A percentile compares a stretch with the other conserved stretches of the same genome.
These are phyloP conservation scores for Aspergillus brunneoviolaceus DNA, from an alignment of 2,329 filamentous ascomycete species.

Conservation along the genomic window DNA sequence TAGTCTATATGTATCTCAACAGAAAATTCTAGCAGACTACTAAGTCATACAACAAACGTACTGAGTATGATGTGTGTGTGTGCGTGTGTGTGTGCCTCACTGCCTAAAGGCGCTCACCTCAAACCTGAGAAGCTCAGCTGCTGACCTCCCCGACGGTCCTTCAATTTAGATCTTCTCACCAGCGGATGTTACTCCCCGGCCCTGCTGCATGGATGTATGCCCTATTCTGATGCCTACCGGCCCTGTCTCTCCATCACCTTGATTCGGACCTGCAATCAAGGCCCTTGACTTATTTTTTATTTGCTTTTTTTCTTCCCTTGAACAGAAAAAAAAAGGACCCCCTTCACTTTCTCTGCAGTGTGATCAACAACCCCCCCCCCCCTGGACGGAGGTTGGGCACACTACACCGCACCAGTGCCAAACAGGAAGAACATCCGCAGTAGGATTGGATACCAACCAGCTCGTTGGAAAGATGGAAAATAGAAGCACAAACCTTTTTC, in stretches of 20 bases:
- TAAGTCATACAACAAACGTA: too few relatives aligned
- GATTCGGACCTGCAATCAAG: background rate
- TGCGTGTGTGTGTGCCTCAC: background rate
- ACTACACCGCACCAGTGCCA: background rate
- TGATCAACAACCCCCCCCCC: background rate
- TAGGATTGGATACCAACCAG: background rate
- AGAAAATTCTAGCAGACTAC: background rate
- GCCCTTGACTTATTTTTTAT: too few relatives aligned
- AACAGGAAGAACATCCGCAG: background rate
- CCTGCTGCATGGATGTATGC: background rate
- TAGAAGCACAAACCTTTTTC: background rate
- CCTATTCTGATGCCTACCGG: background rate
- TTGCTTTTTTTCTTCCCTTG: too few relatives aligned
- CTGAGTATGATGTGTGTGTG: too few relatives aligned
- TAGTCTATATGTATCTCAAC: background rate
- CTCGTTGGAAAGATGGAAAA: background rate
- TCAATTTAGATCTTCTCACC: background rate
- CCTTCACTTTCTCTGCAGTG: background rate
- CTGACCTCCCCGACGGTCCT: background rate
- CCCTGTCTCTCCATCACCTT: background rate
- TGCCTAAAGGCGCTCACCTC: background rate
- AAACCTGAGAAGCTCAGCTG: background rate
- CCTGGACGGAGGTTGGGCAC: background rate
- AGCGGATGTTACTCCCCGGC: background rate
- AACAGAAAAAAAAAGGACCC: too few relatives aligned